Conservation (phyloP, 805 yeast species). For the Nakazawaea wyomingensis region DNA sequence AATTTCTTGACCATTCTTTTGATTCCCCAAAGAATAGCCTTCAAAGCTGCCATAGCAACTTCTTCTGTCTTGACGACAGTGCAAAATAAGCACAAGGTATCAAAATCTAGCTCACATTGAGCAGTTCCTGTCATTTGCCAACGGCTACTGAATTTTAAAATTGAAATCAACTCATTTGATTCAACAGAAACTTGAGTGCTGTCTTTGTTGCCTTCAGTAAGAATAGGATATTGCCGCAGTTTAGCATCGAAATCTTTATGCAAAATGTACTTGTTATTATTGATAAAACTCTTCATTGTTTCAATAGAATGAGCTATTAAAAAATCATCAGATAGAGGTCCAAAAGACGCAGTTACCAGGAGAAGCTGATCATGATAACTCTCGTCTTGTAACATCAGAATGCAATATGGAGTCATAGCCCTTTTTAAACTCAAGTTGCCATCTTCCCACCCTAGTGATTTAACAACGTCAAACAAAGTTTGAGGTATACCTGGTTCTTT, state of each 20-base stretch:
- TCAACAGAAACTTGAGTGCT: constrained; percentile 6
- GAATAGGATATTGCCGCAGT: not conserved
- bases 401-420: constrained; percentile 7
- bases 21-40: constrained; percentile 52
- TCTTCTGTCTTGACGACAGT: constrained; percentile 33
- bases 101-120: constrained; percentile 18
- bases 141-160: constrained; percentile 34
- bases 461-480: constrained; percentile 25
- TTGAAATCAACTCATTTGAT: constrained; percentile 7
- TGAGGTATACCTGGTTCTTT: constrained; percentile 16
- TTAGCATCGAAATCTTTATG: not conserved
- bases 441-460: constrained; percentile 17
- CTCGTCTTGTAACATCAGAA: not conserved
- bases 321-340: not conserved
- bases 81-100: constrained; percentile 25
- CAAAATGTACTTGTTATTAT: constrained; percentile 1
- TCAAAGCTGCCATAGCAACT: constrained; percentile 32
- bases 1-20: constrained; percentile 23
- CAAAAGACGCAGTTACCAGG: not conserved
- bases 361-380: not conserved
- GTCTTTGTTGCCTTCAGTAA: not conserved
- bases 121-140: constrained; percentile 22
- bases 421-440: constrained; percentile 8
- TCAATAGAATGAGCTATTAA: not conserved
- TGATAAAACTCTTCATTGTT: not conserved